Evolutionary conservation across 345 rosid species (phyloP).

Genomic region (Hirschfeldia incana): DNA sequence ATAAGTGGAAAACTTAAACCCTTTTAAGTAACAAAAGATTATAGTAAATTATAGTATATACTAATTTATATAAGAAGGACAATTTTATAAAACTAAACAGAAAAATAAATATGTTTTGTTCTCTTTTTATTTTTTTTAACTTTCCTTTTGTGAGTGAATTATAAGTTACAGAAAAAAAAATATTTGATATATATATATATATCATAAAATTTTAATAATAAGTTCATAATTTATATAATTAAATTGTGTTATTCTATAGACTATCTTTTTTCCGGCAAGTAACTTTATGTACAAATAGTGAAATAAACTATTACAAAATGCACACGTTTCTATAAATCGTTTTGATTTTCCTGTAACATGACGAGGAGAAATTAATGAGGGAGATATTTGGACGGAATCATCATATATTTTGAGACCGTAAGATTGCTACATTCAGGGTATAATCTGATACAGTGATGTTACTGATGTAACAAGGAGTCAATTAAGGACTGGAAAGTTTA

Average conservation of each 20-base stretch:
- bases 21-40: neutral
- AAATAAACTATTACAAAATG: neutral
- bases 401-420: neutral
- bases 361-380: neutral
- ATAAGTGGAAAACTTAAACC: neutral
- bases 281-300: neutral
- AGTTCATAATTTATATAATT: neutral
- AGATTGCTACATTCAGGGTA: constrained; percentile 9
- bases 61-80: neutral
- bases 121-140: neutral
- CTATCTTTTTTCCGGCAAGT: neutral
- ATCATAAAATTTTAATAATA: neutral
- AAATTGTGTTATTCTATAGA: neutral
- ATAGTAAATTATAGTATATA: neutral
- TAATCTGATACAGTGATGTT: neutral
- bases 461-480: neutral
- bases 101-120: too few species aligned
- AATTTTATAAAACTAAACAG: too few species aligned
- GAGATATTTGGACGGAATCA: neutral
- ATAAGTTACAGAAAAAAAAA: neutral
- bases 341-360: neutral
- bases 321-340: neutral
- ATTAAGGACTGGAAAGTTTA: neutral
- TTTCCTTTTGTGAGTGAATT: neutral
- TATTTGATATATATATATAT: neutral